A percentile compares a stretch with the other conserved stretches of the same genome.
Conservation (phyloP, 192 early-diverging fungal genomes). For the Phycomyces nitens region DNA sequence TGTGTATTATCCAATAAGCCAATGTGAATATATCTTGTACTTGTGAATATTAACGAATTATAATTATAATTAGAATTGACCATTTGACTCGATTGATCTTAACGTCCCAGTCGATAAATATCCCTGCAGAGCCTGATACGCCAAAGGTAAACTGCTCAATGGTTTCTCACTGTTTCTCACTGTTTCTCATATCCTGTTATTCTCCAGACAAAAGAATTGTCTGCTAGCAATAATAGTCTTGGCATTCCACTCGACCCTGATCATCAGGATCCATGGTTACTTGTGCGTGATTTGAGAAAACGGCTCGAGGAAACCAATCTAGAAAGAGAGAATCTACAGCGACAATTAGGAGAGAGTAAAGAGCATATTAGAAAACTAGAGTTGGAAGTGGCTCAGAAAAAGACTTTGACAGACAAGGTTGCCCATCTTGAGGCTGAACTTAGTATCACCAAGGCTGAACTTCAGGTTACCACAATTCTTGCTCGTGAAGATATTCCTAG, state of each 20-base stretch:
- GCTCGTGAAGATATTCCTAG: not conserved
- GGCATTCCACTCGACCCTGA: not conserved
- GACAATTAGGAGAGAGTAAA: conserved; percentile 14
- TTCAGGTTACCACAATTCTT: conserved; percentile 12
- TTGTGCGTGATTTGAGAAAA: not conserved
- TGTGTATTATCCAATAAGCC: no score
- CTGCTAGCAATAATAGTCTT: not conserved
- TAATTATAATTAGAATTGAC: conserved; percentile 50
- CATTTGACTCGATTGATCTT: conserved; percentile 83
- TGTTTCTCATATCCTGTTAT: not conserved
- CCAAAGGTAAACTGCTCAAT: no score
- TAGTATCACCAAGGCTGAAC: conserved; percentile 42
- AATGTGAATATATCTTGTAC: no score
- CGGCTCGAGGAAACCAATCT: conserved; percentile 8
- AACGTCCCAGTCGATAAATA: conserved; percentile 57
- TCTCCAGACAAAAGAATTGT: no score
- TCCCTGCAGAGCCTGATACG: conserved; percentile 34
- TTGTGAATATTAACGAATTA: no score
- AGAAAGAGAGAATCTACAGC: conserved; percentile 23
- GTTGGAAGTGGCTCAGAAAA: conserved; percentile 6
- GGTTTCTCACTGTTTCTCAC: conserved; percentile 10
- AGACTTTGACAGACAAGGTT: not conserved
- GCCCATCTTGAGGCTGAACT: conserved; percentile 36
- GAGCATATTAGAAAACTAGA: not conserved
- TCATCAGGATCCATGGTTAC: not conserved